Percentiles rank a stretch among this genome's conserved stretches.
phyloP scores from a whole-genome alignment of 2,329 filamentous ascomycete genomes.

The Aureobasidium sp. region DNA sequence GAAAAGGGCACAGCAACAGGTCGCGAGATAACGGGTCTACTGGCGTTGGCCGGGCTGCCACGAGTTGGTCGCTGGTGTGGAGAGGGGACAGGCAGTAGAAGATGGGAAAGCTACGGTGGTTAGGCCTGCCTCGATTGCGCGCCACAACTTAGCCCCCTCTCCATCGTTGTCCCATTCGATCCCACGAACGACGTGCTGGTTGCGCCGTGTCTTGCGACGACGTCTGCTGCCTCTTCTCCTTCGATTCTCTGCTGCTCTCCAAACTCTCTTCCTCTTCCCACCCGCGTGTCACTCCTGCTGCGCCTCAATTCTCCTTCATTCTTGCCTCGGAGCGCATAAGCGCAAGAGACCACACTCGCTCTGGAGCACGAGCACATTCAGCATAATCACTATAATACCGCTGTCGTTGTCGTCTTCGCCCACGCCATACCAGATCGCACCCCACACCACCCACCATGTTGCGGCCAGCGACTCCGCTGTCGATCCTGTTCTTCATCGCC shows the following conservation, averaged over 20 bases:
- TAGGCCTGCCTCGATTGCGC: conserved; percentile 8
- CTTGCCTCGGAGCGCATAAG: not conserved
- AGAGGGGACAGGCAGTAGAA: not conserved
- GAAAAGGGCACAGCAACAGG: not conserved
- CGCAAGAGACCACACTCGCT: conserved; percentile 5
- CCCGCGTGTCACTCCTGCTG: not conserved
- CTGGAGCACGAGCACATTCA: not conserved
- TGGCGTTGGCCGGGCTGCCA: conserved; percentile 13
- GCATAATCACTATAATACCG: not conserved
- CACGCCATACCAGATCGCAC: not conserved
- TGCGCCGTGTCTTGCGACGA: conserved; percentile 9
- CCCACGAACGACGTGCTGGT: conserved; percentile 11
- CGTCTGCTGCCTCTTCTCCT: not conserved
- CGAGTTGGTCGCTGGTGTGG: conserved; percentile 13
- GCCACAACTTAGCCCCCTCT: conserved; percentile 10
- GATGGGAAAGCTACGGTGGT: conserved; percentile 4
- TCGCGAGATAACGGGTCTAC: conserved; percentile 1
- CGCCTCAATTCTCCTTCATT: not conserved
- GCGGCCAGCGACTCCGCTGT: conserved; percentile 85
- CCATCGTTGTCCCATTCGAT: not conserved
- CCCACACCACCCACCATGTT: conserved; percentile 55
- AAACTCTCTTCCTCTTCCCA: not conserved
- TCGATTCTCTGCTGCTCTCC: not conserved
- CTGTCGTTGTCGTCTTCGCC: not conserved
- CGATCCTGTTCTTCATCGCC: conserved; percentile 74